phyloP scores from a whole-genome alignment of 1,284 basidiomycete genomes.

The Macrocystidia cucumis region DNA sequence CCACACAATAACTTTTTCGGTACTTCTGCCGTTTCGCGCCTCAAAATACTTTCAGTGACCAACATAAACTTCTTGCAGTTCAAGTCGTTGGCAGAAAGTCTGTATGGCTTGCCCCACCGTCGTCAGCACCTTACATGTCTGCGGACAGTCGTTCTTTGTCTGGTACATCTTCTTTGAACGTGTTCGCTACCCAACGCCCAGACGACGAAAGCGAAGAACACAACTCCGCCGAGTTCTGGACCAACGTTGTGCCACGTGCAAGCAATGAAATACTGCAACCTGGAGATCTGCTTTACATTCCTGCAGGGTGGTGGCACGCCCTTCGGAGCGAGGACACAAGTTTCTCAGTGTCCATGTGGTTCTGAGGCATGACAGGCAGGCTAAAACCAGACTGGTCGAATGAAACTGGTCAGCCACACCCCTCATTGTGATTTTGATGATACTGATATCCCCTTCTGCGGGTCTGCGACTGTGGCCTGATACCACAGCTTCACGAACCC shows the following conservation, averaged over 20 bases:
- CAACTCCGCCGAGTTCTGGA: conserved; percentile 44
- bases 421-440: too few species aligned
- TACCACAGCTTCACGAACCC: too few species aligned
- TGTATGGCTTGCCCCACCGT: conserved; percentile 88
- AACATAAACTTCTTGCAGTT: conserved; percentile 32
- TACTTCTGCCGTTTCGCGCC: conserved; percentile 22
- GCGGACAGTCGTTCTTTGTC: conserved; percentile 22
- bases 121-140: conserved; percentile 47
- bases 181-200: conserved; percentile 44
- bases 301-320: conserved; percentile 91
- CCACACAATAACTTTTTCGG: conserved; percentile 91
- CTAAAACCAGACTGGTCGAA: too few species aligned
- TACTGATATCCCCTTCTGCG: too few species aligned
- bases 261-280: conserved; percentile 60
- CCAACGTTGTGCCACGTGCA: conserved; percentile 56
- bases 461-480: too few species aligned
- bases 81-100: conserved; percentile 87
- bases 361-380: too few species aligned
- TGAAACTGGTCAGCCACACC: too few species aligned
- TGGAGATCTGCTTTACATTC: conserved; percentile 84
- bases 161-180: conserved; percentile 26
- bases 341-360: conserved; percentile 81
- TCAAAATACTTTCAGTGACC: conserved; percentile 6
- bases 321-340: conserved; percentile 77
- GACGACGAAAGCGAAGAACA: conserved; percentile 49